A percentile compares a stretch with the other conserved stretches of the same genome.
phyloP scores from a whole-genome alignment of 306 rosid species.

The Vigna mungo region DNA sequence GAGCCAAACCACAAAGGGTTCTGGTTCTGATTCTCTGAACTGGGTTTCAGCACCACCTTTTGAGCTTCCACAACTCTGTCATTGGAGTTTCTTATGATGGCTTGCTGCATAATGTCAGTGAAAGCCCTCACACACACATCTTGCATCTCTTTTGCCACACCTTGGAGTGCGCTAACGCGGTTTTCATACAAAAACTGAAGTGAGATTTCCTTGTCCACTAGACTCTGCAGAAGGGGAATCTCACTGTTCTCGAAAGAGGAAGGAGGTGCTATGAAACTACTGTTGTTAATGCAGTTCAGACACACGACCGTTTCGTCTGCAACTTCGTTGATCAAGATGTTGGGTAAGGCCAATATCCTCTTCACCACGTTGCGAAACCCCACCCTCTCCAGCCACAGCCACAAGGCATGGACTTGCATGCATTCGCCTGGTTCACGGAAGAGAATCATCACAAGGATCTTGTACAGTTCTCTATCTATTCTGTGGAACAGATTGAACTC shows the following conservation, averaged over 20 bases:
- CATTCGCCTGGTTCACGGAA: slow-evolving; percentile 66
- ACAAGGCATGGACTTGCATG: slow-evolving; percentile 63
- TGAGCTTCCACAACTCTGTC: slow-evolving; percentile 31
- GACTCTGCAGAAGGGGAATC: slow-evolving; percentile 57
- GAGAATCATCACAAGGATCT: slow-evolving; percentile 52
- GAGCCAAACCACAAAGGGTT: slow-evolving; percentile 28
- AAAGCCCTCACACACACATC: slow-evolving; percentile 57
- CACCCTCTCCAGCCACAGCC: slow-evolving; percentile 80
- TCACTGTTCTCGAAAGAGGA: slow-evolving; percentile 33
- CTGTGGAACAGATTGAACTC: slow-evolving; percentile 60
- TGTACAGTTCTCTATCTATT: slow-evolving; percentile 67
- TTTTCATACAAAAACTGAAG: slow-evolving; percentile 43
- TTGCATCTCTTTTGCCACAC: slow-evolving; percentile 36
- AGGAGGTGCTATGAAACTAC: not conserved
- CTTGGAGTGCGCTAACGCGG: slow-evolving; percentile 34
- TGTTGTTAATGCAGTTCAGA: slow-evolving; percentile 50
- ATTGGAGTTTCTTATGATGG: not conserved
- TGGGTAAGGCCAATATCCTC: slow-evolving; percentile 52
- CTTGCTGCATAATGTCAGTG: slow-evolving; percentile 58
- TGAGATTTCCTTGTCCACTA: slow-evolving; percentile 54
- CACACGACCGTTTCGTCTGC: slow-evolving; percentile 70
- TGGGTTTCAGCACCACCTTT: not conserved
- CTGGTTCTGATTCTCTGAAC: not conserved
- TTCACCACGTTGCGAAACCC: slow-evolving; percentile 55
- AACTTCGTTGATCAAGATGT: slow-evolving; percentile 56